These are phyloP conservation scores for Monosporozyma unispora DNA, from an alignment of 805 yeast species.

Conservation along the genomic window DNA sequence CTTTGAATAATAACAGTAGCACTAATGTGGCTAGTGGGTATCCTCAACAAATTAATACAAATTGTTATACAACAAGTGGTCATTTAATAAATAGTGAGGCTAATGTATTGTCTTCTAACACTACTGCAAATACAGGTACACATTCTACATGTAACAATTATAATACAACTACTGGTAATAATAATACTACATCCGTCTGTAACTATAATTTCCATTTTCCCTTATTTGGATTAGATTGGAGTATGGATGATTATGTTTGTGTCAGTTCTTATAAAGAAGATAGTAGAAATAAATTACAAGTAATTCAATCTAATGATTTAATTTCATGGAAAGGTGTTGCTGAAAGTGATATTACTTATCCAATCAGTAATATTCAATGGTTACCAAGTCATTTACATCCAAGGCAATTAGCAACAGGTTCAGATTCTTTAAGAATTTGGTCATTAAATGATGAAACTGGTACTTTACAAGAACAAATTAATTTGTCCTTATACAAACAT, in stretches of 20 bases:
- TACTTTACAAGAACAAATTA: conserved; percentile 33
- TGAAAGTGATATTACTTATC: conserved; percentile 25
- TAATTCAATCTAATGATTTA: conserved; percentile 41
- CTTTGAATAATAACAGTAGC: background rate
- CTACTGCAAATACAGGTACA: background rate
- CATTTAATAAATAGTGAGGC: background rate
- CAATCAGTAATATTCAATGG: conserved; percentile 29
- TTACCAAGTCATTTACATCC: conserved; percentile 23
- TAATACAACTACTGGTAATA: background rate
- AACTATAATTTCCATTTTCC: conserved; percentile 25
- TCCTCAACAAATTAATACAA: background rate
- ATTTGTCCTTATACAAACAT: conserved; percentile 35
- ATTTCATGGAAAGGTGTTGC: conserved; percentile 63
- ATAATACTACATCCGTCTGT: conserved; percentile 13
- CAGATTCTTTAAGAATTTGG: conserved; percentile 29
- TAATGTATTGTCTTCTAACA: background rate
- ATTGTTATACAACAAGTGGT: background rate
- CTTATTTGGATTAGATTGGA: conserved; percentile 29
- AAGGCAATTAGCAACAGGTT: conserved; percentile 30
- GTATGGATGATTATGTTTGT: conserved; percentile 25
- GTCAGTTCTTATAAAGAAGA: conserved; percentile 66
- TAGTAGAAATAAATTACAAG: conserved; percentile 52
- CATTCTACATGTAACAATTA: background rate
- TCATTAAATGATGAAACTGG: conserved; percentile 20
- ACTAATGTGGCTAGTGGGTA: background rate